Evolutionary conservation across 2,329 filamentous ascomycete species (phyloP).

Genomic region (Gremmenia infestans): DNA sequence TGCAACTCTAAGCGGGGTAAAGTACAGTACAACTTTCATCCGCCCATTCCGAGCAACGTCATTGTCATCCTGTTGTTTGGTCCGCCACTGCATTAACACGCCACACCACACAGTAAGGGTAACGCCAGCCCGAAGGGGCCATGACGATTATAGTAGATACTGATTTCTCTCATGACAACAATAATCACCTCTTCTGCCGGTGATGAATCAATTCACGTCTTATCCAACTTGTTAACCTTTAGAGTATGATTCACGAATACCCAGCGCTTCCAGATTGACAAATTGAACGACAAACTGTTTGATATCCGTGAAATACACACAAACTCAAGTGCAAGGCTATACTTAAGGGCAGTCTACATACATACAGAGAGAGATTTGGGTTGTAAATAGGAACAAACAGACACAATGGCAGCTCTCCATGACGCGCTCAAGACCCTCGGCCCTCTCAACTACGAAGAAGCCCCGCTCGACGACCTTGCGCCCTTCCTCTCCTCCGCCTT

Average conservation of each 20-base stretch:
- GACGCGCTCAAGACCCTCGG: constrained; percentile 53
- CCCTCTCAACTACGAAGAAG: constrained; percentile 48
- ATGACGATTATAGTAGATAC: no score
- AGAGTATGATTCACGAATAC: background rate
- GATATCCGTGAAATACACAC: no score
- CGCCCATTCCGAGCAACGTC: no score
- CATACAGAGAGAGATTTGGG: background rate
- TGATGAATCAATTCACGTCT: no score
- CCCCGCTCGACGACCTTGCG: constrained; percentile 44
- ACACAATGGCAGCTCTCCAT: constrained; percentile 51
- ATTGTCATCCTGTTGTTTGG: no score
- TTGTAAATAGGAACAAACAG: background rate
- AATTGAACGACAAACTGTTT: background rate
- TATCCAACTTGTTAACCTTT: background rate
- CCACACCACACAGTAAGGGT: no score
- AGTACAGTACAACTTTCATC: no score
- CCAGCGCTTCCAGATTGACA: background rate
- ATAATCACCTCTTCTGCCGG: background rate
- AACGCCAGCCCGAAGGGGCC: no score
- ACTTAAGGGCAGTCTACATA: background rate
- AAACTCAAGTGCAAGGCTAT: no score
- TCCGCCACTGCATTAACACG: no score
- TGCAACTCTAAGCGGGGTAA: no score
- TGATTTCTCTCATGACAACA: no score
- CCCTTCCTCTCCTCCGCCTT: constrained; percentile 57